phyloP scores from a whole-genome alignment of 140 eudicot species.

The Cichorium intybus region DNA sequence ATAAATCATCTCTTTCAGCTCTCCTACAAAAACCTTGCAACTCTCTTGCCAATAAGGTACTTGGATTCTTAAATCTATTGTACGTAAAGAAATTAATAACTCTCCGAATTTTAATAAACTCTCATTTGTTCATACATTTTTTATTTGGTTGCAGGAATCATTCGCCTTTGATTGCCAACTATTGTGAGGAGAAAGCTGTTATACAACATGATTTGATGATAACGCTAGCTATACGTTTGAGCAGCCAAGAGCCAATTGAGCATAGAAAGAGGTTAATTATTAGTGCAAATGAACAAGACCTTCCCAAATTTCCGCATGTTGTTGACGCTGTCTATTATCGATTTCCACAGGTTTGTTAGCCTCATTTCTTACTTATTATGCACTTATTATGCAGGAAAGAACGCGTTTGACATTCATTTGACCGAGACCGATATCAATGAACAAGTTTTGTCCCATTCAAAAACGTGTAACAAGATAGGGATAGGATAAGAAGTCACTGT shows the following conservation, averaged over 20 bases:
- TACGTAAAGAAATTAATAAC: too few relatives aligned
- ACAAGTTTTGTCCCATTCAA: too few relatives aligned
- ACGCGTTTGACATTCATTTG: too few relatives aligned
- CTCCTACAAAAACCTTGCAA: conserved; percentile 27
- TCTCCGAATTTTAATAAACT: not conserved
- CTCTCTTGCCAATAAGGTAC: conserved; percentile 31
- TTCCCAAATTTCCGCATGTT: conserved; percentile 4
- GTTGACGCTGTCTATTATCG: conserved; percentile 32
- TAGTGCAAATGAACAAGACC: conserved; percentile 16
- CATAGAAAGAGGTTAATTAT: conserved; percentile 31
- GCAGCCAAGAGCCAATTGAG: conserved; percentile 18
- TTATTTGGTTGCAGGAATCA: conserved; percentile 24
- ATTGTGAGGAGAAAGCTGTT: conserved; percentile 31
- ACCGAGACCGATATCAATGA: too few relatives aligned
- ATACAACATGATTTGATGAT: conserved; percentile 42
- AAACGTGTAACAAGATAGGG: too few relatives aligned
- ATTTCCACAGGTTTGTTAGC: conserved; percentile 40
- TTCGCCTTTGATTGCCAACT: conserved; percentile 4
- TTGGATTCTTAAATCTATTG: not conserved
- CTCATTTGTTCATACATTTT: conserved; percentile 1
- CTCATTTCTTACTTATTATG: too few relatives aligned
- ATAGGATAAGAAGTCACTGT: too few relatives aligned
- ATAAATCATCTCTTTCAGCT: conserved; percentile 16
- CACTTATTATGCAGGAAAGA: too few relatives aligned
- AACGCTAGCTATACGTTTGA: conserved; percentile 25